Evolutionary conservation across 768 basidiomycete species (phyloP), one percentile per base, ranked within the genome.

Genomic region (Serendipita vermifera): DNA sequence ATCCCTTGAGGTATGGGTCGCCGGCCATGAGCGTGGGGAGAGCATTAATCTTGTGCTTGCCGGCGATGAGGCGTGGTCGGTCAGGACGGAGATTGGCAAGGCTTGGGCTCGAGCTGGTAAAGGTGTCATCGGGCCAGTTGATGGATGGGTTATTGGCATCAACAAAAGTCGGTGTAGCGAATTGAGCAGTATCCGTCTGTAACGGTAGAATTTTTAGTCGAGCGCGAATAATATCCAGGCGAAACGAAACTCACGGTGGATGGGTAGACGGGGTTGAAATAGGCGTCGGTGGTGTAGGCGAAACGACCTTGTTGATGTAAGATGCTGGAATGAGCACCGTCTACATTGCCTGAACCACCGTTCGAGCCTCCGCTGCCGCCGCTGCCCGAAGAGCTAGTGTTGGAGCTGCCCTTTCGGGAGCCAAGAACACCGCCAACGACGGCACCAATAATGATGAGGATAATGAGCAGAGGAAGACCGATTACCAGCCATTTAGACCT

Each of bases 31-130:
- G 75, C 22, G 66, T 65, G 3, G 85, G 80, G 24, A 99, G 79
- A 11, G 81, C 87, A 14, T 75, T 68, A 94, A 96, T 98, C 69
- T 90, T 92, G 77, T 91, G 92, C 7, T 76, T 63, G 22, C 94
- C 91, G 14, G 94, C 96, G 62, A 96, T 83, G 48, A 99, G 76
- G 39, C 88, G 85, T 24, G 96, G 96, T 59, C 93, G 85, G 64
- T 88, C 83, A 6, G 81, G 62, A 40, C 90, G 83, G 32, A 82
- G 73, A 51, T 67, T 68, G 33, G 81, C 80, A n/a, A 77, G 74
- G 38, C 66, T 67, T 7, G 87, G 82, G 61, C 67, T 81, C 5
- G 24, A 22, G 33, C 78, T 64, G 39, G 79, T 66, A 66, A 82
- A 88, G 4, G 87, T 65, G 67, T 98, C 94, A 46, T 72, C 62